phyloP scores from a whole-genome alignment of 2,329 filamentous ascomycete genomes.

The Lecanicillium sp. region DNA sequence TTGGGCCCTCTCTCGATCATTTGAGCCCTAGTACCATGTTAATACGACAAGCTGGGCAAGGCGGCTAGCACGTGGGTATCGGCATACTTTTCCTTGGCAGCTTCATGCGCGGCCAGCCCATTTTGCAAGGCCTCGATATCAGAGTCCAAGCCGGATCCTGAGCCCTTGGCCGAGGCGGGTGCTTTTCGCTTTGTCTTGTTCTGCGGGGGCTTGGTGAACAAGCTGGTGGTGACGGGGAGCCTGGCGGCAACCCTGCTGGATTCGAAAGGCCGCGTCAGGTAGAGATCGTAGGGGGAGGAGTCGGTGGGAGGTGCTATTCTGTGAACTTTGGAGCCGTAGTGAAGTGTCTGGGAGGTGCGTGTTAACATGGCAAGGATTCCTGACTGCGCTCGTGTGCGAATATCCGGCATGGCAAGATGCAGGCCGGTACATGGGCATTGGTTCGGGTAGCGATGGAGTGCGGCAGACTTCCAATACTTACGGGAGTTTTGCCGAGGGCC shows the following conservation, averaged over 20 bases:
- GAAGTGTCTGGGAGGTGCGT: conserved; percentile 39
- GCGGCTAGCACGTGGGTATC: neutral
- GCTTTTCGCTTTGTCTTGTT: conserved; percentile 26
- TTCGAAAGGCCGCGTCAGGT: conserved; percentile 46
- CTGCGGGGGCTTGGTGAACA: conserved; percentile 39
- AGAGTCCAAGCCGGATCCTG: conserved; percentile 39
- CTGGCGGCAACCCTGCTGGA: conserved; percentile 40
- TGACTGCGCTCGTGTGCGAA: too few species aligned
- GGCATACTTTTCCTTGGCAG: conserved; percentile 31
- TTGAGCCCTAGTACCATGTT: conserved; percentile 27
- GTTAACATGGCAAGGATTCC: conserved; percentile 5
- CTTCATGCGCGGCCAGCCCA: conserved; percentile 30
- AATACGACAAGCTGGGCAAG: conserved; percentile 19
- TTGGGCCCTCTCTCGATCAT: conserved; percentile 29
- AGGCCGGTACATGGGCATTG: neutral
- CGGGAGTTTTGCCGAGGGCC: conserved; percentile 51
- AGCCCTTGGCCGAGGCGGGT: conserved; percentile 27
- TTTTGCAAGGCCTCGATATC: conserved; percentile 46
- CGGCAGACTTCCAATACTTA: conserved; percentile 37
- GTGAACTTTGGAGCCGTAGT: conserved; percentile 47
- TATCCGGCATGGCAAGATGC: too few species aligned
- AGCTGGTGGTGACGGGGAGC: conserved; percentile 45
- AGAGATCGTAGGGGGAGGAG: conserved; percentile 50
- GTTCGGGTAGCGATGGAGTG: neutral
- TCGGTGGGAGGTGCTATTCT: conserved; percentile 39